Conservation (phyloP, 306 rosid genomes). For the Pyrus pyrifolia region DNA sequence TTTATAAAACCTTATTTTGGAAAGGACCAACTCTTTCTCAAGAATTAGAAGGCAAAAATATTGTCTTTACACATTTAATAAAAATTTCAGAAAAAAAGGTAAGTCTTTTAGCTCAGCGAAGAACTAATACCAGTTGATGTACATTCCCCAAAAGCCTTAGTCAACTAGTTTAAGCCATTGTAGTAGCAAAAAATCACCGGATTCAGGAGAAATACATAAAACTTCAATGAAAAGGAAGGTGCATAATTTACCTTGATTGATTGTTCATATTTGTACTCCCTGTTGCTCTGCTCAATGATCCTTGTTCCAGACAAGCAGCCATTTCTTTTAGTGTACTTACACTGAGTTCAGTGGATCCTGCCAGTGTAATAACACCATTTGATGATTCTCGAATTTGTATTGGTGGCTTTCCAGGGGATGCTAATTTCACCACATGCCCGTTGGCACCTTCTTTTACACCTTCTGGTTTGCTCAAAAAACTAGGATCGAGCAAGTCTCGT, state of each 20-base stretch:
- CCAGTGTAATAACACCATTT: constrained; percentile 92
- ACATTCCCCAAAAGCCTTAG: neutral
- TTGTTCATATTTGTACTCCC: constrained; percentile 99
- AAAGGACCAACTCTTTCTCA: neutral
- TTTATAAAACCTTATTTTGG: neutral
- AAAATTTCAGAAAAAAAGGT: neutral
- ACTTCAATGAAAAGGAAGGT: neutral
- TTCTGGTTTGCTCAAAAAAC: constrained; percentile 68
- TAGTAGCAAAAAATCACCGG: too few species aligned
- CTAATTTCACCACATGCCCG: constrained; percentile 71
- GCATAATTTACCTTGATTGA: constrained; percentile 71
- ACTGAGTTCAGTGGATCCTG: constrained; percentile 93
- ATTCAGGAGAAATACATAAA: neutral
- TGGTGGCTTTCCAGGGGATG: constrained; percentile 74
- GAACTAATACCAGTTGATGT: neutral
- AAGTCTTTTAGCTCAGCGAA: neutral
- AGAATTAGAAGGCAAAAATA: neutral
- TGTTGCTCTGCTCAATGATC: constrained; percentile 91
- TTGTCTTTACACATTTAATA: neutral
- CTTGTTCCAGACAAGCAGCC: constrained; percentile 97
- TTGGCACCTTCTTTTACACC: constrained; percentile 76
- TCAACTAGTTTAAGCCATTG: too few species aligned
- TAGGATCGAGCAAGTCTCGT: constrained; percentile 81
- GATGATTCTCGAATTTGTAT: constrained; percentile 99
- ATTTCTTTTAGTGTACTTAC: constrained; percentile 79